These are phyloP conservation scores for Zymoseptoria brevis DNA, from an alignment of 2,329 filamentous ascomycete genomes.

Conservation along the genomic window DNA sequence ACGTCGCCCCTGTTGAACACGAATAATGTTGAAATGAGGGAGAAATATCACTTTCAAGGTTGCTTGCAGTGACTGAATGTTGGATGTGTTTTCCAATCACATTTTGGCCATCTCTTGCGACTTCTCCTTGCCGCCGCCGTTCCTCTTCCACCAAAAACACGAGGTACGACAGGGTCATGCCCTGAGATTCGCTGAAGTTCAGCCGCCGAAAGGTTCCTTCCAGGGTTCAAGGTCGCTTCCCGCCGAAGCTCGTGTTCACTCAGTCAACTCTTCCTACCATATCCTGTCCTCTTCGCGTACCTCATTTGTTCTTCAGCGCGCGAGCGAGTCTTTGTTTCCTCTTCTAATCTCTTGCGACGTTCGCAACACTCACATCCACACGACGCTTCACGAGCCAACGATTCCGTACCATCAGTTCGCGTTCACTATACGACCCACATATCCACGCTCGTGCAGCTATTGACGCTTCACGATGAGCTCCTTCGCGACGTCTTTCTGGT, in stretches of 20 bases:
- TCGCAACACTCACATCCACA: background rate
- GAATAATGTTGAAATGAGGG: background rate
- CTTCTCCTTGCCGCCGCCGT: background rate
- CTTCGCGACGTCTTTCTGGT: constrained; percentile 97
- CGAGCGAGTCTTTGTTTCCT: background rate
- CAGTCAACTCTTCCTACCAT: background rate
- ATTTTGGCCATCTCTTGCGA: background rate
- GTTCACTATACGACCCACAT: background rate
- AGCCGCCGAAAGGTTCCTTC: background rate
- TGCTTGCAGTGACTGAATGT: background rate
- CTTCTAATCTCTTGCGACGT: background rate
- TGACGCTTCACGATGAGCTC: constrained; percentile 56
- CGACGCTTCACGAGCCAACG: background rate
- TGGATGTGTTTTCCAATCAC: background rate
- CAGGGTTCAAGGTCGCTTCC: background rate
- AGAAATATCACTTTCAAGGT: background rate
- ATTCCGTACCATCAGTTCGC: background rate
- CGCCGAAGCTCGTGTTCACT: background rate
- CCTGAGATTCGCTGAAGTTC: background rate
- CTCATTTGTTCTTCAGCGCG: background rate
- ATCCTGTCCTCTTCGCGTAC: background rate
- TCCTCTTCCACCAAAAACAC: background rate
- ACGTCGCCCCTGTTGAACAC: background rate
- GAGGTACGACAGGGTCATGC: background rate
- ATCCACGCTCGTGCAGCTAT: background rate